These are phyloP conservation scores for Vitis hybrid DNA, from an alignment of 177 flowering plant genomes.

Conservation along the genomic window DNA sequence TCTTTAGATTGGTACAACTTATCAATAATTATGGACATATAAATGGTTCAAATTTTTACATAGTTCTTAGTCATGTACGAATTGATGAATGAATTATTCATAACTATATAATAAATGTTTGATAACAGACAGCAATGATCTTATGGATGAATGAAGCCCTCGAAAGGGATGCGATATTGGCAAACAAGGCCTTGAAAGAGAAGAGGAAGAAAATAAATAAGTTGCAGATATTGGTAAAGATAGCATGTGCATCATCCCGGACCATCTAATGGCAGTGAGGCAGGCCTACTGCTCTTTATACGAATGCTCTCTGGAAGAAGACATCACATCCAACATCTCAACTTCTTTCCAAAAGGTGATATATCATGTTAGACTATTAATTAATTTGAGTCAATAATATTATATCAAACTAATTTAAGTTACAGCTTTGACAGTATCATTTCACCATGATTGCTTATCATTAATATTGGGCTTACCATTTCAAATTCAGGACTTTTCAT, in stretches of 20 bases:
- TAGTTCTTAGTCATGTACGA: no score
- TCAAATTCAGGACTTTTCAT: no score
- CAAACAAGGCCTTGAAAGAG: conserved; percentile 50
- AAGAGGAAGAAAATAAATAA: conserved; percentile 35
- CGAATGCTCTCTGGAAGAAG: conserved; percentile 82
- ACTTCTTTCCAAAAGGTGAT: conserved; percentile 60
- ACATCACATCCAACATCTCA: conserved; percentile 35
- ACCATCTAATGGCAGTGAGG: conserved; percentile 76
- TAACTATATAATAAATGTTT: conserved; percentile 5
- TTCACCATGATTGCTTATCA: no score
- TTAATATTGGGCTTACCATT: no score
- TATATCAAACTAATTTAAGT: not conserved
- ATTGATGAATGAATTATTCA: no score
- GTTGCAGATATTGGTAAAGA: conserved; percentile 58
- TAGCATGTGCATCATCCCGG: conserved; percentile 72
- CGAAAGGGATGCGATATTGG: conserved; percentile 74
- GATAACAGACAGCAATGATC: conserved; percentile 63
- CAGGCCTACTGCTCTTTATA: conserved; percentile 61
- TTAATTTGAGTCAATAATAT: not conserved
- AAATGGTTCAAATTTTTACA: no score
- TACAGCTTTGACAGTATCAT: no score
- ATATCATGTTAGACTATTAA: not conserved
- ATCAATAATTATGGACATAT: no score
- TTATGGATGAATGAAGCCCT: conserved; percentile 70
- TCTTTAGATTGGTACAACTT: no score